Evolutionary conservation across 2,329 filamentous ascomycete genomes (phyloP).

Genomic region (Moelleriella libera): DNA sequence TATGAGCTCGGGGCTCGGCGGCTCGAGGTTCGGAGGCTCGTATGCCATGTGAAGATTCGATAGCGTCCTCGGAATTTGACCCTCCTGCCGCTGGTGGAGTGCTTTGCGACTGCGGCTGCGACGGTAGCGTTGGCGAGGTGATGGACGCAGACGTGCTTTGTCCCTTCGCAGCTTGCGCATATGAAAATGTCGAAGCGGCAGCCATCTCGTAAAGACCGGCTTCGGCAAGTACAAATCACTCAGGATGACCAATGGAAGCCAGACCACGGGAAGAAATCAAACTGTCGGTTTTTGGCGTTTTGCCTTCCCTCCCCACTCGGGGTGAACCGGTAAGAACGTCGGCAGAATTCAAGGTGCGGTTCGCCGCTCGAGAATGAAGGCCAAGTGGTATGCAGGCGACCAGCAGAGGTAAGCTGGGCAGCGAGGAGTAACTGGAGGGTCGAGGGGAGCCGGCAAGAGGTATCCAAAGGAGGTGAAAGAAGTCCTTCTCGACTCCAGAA

Average conservation of each 20-base stretch:
- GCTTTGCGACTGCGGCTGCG: slow-evolving; percentile 10
- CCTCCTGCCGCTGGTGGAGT: slow-evolving; percentile 13
- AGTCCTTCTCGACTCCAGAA: too few species aligned
- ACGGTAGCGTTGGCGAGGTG: slow-evolving; percentile 10
- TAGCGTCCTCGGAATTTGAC: slow-evolving; percentile 11
- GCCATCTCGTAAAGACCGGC: slow-evolving; percentile 30
- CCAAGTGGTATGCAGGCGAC: too few species aligned
- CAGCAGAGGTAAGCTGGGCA: too few species aligned
- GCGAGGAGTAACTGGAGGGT: too few species aligned
- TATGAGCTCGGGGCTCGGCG: slow-evolving; percentile 8
- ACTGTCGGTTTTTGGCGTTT: slow-evolving; percentile 4
- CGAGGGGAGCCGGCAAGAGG: too few species aligned
- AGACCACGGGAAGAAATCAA: not conserved
- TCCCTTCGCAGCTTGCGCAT: slow-evolving; percentile 89
- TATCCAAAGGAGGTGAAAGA: too few species aligned
- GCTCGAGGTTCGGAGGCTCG: slow-evolving; percentile 11
- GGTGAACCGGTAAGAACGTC: slow-evolving; percentile 3
- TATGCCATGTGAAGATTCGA: slow-evolving; percentile 11
- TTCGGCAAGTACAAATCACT: slow-evolving; percentile 11
- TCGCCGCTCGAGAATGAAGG: too few species aligned
- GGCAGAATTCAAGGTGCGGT: not conserved
- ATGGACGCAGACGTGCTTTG: slow-evolving; percentile 29
- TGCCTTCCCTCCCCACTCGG: slow-evolving; percentile 8
- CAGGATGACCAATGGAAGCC: not conserved
- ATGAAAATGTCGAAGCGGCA: slow-evolving; percentile 59